A percentile compares a stretch with the other conserved stretches of the same genome.
phyloP scores from a whole-genome alignment of 352 stramenopile genomes.

The Albugo laibachii region DNA sequence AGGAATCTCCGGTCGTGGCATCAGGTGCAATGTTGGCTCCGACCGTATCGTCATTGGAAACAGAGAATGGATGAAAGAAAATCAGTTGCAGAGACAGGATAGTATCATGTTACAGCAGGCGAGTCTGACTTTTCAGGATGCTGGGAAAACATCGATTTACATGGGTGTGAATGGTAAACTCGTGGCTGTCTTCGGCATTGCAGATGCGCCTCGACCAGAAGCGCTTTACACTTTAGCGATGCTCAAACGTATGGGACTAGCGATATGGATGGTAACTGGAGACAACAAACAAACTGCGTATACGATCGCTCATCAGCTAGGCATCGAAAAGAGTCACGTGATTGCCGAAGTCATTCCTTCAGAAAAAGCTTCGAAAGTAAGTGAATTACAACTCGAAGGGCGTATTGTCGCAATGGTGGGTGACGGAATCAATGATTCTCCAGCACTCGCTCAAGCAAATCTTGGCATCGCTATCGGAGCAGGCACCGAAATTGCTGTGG shows the following conservation, averaged over 20 bases:
- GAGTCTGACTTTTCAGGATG: constrained; percentile 61
- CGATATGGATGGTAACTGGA: constrained; percentile 99
- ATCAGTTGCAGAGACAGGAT: constrained; percentile 37
- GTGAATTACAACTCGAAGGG: constrained; percentile 77
- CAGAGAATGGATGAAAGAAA: constrained; percentile 74
- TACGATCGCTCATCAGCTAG: constrained; percentile 84
- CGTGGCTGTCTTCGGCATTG: constrained; percentile 62
- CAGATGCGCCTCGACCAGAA: constrained; percentile 80
- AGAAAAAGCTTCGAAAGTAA: constrained; percentile 87
- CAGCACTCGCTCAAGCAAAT: constrained; percentile 91
- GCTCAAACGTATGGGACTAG: constrained; percentile 80
- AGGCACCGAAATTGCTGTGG: constrained; percentile 94
- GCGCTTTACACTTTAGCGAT: constrained; percentile 79
- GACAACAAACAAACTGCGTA: constrained; percentile 91
- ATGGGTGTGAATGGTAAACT: constrained; percentile 79
- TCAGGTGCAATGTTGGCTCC: constrained; percentile 47
- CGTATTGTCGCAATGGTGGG: constrained; percentile 91
- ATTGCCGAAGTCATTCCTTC: constrained; percentile 92
- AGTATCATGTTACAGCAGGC: constrained; percentile 60
- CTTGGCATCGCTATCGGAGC: constrained; percentile 92
- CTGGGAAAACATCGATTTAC: constrained; percentile 89
- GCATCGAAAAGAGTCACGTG: constrained; percentile 76
- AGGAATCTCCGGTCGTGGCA: constrained; percentile 77
- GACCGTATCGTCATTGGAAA: constrained; percentile 85
- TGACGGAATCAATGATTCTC: constrained; percentile 97